Base-by-base conservation (phyloP, 257 asterid genomes). In the Datura wrightii region DNA sequence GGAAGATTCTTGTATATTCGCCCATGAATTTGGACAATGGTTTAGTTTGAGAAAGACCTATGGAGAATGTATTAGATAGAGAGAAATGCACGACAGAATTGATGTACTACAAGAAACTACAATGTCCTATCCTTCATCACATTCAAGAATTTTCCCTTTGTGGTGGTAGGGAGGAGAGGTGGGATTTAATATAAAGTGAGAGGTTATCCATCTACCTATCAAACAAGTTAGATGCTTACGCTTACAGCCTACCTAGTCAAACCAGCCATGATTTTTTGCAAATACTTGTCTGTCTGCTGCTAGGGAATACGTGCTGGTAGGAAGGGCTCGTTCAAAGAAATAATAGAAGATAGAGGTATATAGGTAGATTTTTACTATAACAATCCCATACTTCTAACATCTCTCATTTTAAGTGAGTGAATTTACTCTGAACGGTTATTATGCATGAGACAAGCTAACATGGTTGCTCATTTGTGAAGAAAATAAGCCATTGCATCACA, bases 381-480 rank as follows among this genome's bases (percentile, higher is more conserved):
- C 31, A 31, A 76, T 42, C 31, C 63, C 42, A 24, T 74, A 36
- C 18, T 76, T 50, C 46, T 52, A 50, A 76, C 46, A n/a, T 71
- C 82, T 52, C 31, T 52, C 42, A 31, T 19, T 34, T 3, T 31
- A 15, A 52, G 11, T 2, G 1, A 60, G 5, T 19, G 24, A 11
- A 31, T 50, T 50, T 52, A 76, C 82, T 2, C 62, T 1, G 3
- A 54, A 52, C 5, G 37, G 37, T 46, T 10, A 48, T 11, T 14
- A 70, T 24, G 56, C 82, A 50, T 1, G 15, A 72, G 54, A 44
- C 41, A 24, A 46, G 80, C 82, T 50, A 50, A 8, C 5, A 2
- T 31, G 82, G 82, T 50, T 50, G n/a, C 46, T 50, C 46, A 50
- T 76, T 52, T 50, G 81, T 24, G 81, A 76, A 24, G 62, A 76